Evolutionary conservation across 768 basidiomycete genomes (phyloP).

Genomic region (Lactarius psammicola): DNA sequence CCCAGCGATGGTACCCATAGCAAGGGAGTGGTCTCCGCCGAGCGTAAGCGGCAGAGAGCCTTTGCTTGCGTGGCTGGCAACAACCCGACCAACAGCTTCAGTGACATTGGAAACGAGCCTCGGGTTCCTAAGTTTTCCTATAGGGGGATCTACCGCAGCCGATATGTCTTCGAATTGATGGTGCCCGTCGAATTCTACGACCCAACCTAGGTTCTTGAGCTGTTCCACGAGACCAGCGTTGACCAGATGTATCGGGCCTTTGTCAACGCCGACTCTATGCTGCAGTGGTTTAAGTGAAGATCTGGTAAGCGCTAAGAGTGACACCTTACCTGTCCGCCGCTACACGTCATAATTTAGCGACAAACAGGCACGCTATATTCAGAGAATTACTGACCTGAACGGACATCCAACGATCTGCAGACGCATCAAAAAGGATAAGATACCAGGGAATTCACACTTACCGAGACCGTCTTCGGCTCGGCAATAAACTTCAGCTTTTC

Average conservation of each 20-base stretch:
- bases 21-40: constrained; percentile 95
- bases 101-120: constrained; percentile 81
- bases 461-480: constrained; percentile 75
- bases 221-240: constrained; percentile 81
- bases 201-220: constrained; percentile 79
- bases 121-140: constrained; percentile 90
- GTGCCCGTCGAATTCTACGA: constrained; percentile 86
- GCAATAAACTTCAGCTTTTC: constrained; percentile 47
- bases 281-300: constrained; percentile 37
- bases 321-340: constrained; percentile 62
- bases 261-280: constrained; percentile 79
- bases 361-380: neutral
- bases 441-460: constrained; percentile 33
- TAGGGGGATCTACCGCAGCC: constrained; percentile 66
- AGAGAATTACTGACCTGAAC: constrained; percentile 65
- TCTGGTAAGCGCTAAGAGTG: constrained; percentile 25
- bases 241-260: constrained; percentile 85
- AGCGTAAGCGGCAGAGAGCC: constrained; percentile 87
- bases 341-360: constrained; percentile 32
- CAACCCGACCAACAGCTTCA: constrained; percentile 70
- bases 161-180: constrained; percentile 82
- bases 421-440: constrained; percentile 22
- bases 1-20: constrained; percentile 94
- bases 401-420: constrained; percentile 89
- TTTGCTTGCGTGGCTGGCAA: constrained; percentile 71